A percentile compares a stretch with the other conserved stretches of the same genome.
Evolutionary conservation across 2,329 filamentous ascomycete genomes (phyloP).

Genomic region (Pseudogymnoascus sp.): DNA sequence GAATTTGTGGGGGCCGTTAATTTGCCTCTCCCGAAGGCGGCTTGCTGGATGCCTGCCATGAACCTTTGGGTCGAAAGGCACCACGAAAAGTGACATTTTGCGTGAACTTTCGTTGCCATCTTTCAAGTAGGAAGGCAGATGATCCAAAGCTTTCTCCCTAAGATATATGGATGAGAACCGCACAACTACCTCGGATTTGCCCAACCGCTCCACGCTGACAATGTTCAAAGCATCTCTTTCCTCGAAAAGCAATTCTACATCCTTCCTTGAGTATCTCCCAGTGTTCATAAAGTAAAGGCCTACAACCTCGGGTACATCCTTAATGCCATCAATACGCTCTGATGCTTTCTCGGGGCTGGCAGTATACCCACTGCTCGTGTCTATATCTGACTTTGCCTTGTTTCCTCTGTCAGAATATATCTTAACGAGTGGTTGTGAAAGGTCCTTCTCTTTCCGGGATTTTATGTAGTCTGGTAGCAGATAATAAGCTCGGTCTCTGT

Average conservation of each 20-base stretch:
- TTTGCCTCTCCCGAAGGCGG: neutral
- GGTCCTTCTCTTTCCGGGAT: neutral
- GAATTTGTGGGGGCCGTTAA: neutral
- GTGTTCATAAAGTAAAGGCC: constrained; percentile 5
- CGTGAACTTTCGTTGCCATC: neutral
- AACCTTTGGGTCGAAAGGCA: neutral
- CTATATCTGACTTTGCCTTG: neutral
- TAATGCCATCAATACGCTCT: neutral
- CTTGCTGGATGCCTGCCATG: neutral
- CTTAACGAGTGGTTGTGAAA: neutral
- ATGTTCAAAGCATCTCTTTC: neutral
- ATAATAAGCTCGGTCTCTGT: neutral
- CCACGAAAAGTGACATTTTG: neutral
- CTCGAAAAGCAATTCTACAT: neutral
- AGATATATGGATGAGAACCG: neutral
- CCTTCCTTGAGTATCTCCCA: neutral
- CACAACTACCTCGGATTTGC: neutral
- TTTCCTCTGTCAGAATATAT: neutral
- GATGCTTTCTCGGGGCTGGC: neutral
- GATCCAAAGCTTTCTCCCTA: neutral
- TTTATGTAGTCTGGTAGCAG: neutral
- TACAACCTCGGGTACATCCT: neutral
- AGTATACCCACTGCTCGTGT: neutral
- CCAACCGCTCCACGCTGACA: neutral
- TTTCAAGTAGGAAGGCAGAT: neutral